These are phyloP conservation scores for Teratosphaeria destructans DNA, from an alignment of 2,329 filamentous ascomycete genomes.

Conservation along the genomic window DNA sequence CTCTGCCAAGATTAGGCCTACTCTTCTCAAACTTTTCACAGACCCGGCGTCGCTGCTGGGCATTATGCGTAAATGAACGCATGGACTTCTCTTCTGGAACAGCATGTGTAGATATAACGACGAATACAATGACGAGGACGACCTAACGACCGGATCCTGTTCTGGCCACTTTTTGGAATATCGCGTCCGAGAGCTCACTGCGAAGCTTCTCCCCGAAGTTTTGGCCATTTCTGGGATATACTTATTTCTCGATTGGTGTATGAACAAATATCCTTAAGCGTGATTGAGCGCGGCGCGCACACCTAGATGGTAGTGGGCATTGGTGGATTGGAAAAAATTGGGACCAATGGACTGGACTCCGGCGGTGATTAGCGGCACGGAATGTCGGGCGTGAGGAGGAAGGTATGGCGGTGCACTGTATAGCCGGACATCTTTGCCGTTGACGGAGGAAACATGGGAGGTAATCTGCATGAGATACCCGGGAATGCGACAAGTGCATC, in stretches of 20 bases:
- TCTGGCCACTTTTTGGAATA: background rate
- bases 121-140: background rate
- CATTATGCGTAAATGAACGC: background rate
- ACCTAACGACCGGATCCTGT: background rate
- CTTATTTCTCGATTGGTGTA: background rate
- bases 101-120: background rate
- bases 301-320: background rate
- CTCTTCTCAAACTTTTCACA: constrained; percentile 26
- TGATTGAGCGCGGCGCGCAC: background rate
- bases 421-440: background rate
- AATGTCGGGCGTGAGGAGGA: background rate
- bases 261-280: background rate
- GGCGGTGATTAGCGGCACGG: background rate
- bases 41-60: constrained; percentile 19
- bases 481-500: background rate
- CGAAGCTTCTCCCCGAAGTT: background rate
- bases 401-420: background rate
- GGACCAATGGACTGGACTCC: background rate
- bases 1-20: constrained; percentile 17
- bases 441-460: background rate
- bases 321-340: background rate
- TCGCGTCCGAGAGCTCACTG: background rate
- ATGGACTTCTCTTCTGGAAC: background rate
- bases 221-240: background rate
- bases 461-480: background rate